These are phyloP conservation scores for Ophiocordyceps camponoti-saundersi DNA, from an alignment of 2,329 filamentous ascomycete genomes.

Conservation along the genomic window DNA sequence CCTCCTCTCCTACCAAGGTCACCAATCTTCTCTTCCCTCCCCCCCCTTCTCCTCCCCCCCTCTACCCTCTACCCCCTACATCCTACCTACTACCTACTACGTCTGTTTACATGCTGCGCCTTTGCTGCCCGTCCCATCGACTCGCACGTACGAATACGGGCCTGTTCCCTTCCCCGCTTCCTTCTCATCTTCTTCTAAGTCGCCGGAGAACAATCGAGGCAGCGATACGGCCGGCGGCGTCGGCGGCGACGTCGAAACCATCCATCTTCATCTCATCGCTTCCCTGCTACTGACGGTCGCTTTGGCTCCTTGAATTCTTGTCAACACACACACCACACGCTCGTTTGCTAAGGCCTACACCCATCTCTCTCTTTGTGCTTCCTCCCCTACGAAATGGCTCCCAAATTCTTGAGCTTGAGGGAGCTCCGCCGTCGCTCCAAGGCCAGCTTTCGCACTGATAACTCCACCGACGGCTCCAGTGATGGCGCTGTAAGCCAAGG, in stretches of 20 bases:
- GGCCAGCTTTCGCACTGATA: constrained; percentile 52
- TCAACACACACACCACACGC: not conserved
- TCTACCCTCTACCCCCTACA: not conserved
- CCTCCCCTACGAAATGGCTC: constrained; percentile 27
- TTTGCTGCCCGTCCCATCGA: not conserved
- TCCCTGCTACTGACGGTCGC: not conserved
- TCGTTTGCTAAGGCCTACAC: not conserved
- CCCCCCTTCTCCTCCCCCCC: not conserved
- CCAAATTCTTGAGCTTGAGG: constrained; percentile 50
- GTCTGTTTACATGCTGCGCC: not conserved
- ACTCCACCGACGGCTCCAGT: constrained; percentile 44
- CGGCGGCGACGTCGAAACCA: not conserved
- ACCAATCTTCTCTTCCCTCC: not conserved
- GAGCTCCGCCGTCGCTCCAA: constrained; percentile 62
- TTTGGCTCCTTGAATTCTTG: not conserved
- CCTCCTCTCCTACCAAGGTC: not conserved
- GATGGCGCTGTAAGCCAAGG: constrained; percentile 39
- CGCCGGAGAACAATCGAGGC: not conserved
- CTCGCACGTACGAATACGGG: not conserved
- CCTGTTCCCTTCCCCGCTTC: not conserved
- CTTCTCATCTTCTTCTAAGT: not conserved
- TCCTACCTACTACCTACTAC: not conserved
- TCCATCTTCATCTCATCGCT: not conserved
- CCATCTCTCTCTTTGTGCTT: not conserved
- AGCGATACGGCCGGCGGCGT: not conserved